Conservation (phyloP, 2,329 filamentous ascomycete species). For the Ceratocystis destructans region DNA sequence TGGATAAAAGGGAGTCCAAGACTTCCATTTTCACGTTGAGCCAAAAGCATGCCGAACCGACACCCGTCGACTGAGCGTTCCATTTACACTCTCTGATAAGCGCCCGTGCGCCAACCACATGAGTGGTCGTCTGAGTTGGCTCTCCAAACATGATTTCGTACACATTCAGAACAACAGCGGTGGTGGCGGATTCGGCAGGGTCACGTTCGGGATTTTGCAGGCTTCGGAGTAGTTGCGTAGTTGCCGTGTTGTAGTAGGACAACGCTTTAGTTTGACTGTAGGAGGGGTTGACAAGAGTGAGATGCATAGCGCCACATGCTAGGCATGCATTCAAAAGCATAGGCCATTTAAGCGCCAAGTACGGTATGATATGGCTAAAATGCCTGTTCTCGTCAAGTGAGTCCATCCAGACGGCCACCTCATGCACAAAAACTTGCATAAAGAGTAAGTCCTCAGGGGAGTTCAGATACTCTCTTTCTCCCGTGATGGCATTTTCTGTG, state of each 20-base stretch:
- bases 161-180: constrained; percentile 76
- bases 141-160: constrained; percentile 87
- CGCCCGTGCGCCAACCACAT: constrained; percentile 71
- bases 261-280: constrained; percentile 48
- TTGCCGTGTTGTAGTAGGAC: constrained; percentile 76
- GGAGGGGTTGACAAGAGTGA: constrained; percentile 52
- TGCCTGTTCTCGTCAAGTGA: constrained; percentile 74
- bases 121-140: constrained; percentile 69
- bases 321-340: constrained; percentile 83
- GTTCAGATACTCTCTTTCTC: constrained; percentile 49
- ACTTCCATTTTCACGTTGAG: constrained; percentile 83
- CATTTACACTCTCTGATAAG: constrained; percentile 82
- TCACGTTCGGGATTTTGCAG: constrained; percentile 67
- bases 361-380: constrained; percentile 74
- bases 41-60: constrained; percentile 88
- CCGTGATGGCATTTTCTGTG: constrained; percentile 25
- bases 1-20: constrained; percentile 74
- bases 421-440: constrained; percentile 84
- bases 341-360: constrained; percentile 64
- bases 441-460: constrained; percentile 69
- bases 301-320: constrained; percentile 73
- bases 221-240: constrained; percentile 58
- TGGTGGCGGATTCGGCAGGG: constrained; percentile 53
- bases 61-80: constrained; percentile 64
- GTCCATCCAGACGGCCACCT: constrained; percentile 91